A percentile compares a stretch with the other conserved stretches of the same genome.
Conservation (phyloP, 139 green algal species). For the Haematococcus sp. region DNA sequence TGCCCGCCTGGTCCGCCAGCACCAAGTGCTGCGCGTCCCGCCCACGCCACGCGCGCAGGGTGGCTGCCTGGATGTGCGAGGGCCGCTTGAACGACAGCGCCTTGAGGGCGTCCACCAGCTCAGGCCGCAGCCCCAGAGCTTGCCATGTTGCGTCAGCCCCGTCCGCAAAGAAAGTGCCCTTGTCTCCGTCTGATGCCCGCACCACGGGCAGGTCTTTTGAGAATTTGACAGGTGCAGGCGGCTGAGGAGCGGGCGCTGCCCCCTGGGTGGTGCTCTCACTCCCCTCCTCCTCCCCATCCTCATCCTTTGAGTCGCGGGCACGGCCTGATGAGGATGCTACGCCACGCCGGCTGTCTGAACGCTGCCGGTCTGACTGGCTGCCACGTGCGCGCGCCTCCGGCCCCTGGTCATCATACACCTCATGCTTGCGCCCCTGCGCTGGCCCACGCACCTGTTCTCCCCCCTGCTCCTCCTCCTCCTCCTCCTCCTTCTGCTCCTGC, state of each 20-base stretch:
- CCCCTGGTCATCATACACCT: no score
- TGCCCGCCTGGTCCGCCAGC: conserved; percentile 76
- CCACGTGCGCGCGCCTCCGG: no score
- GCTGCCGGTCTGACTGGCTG: no score
- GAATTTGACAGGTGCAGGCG: neutral
- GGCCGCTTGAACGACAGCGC: conserved; percentile 60
- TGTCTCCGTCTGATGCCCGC: neutral
- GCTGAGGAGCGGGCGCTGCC: neutral
- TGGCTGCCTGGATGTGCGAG: conserved; percentile 45
- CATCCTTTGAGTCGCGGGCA: no score
- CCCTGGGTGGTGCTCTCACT: neutral
- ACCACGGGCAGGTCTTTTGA: conserved; percentile 6
- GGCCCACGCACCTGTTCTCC: no score
- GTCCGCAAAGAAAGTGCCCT: conserved; percentile 11
- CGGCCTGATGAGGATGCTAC: no score
- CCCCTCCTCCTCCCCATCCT: neutral
- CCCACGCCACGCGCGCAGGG: neutral
- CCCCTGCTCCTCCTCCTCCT: neutral
- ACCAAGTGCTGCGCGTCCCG: conserved; percentile 13
- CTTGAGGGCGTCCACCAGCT: conserved; percentile 52
- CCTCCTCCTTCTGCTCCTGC: neutral
- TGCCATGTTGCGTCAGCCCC: neutral
- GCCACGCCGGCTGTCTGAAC: no score
- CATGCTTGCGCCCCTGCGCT: no score
- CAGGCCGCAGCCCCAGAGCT: neutral